phyloP scores from a whole-genome alignment of 2,329 filamentous ascomycete species.

The Nothophaeocryptopus gaeumannii region DNA sequence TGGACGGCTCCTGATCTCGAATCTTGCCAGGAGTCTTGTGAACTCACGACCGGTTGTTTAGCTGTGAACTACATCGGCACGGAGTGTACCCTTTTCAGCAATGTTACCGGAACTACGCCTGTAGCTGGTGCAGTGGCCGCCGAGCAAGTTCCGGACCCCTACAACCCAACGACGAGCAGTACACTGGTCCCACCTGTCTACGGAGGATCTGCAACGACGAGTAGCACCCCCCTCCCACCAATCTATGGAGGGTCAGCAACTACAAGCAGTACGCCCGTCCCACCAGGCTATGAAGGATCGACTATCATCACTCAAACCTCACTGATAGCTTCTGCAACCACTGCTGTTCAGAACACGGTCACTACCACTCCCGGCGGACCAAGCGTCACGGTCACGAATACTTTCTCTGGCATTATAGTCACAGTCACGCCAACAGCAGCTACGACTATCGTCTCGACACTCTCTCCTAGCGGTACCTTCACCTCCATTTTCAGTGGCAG shows the following conservation, averaged over 20 bases:
- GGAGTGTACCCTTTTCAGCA: conserved; percentile 32
- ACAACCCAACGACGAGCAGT: conserved; percentile 9
- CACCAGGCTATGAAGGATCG: not conserved
- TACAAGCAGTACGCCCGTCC: conserved; percentile 14
- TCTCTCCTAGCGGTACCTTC: conserved; percentile 20
- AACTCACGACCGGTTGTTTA: conserved; percentile 27
- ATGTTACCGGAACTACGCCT: conserved; percentile 25
- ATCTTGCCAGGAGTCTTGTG: conserved; percentile 25
- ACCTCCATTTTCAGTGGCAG: conserved; percentile 21
- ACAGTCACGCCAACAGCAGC: conserved; percentile 7
- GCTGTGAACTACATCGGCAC: conserved; percentile 14
- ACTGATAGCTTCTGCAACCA: conserved; percentile 17
- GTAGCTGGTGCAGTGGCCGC: conserved; percentile 26
- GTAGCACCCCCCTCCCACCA: conserved; percentile 11
- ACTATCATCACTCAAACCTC: not conserved
- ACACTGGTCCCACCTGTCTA: conserved; percentile 3
- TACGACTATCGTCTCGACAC: conserved; percentile 16
- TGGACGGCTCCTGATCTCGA: conserved; percentile 15
- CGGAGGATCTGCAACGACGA: conserved; percentile 7
- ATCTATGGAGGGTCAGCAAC: not conserved
- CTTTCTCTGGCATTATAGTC: not conserved
- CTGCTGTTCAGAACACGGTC: conserved; percentile 1
- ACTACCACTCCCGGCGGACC: conserved; percentile 1
- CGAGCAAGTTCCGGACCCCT: conserved; percentile 11
- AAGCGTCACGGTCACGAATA: conserved; percentile 1